A percentile compares a stretch with the other conserved stretches of the same genome.
These are phyloP conservation scores for Trichosanthes cucumerina DNA, from an alignment of 306 rosid genomes.

Conservation along the genomic window DNA sequence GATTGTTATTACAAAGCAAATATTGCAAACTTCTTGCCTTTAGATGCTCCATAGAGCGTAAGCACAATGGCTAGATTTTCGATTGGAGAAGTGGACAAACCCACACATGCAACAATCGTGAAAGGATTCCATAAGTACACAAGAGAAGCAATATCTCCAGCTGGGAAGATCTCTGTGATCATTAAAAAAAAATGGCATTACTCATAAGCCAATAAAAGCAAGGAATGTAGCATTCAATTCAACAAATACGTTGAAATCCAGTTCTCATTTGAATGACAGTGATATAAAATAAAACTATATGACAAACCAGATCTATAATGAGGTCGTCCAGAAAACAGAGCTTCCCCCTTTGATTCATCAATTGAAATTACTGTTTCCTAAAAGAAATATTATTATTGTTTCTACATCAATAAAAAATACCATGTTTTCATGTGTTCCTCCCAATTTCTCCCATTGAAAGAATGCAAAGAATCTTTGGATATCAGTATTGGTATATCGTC, in stretches of 20 bases:
- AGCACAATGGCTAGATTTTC: conserved; percentile 35
- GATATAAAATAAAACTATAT: background rate
- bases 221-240: background rate
- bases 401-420: background rate
- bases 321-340: background rate
- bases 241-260: background rate
- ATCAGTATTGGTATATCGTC: background rate
- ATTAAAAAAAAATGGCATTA: conserved; percentile 9
- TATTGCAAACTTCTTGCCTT: conserved; percentile 23
- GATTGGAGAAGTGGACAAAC: conserved; percentile 46
- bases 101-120: conserved; percentile 46
- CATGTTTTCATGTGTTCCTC: background rate
- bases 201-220: conserved; percentile 10
- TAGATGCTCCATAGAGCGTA: conserved; percentile 42
- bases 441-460: background rate
- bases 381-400: background rate
- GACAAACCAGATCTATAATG: background rate
- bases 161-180: conserved; percentile 29
- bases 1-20: background rate
- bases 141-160: conserved; percentile 48
- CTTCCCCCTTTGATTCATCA: background rate
- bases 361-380: background rate
- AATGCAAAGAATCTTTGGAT: background rate
- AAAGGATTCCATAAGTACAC: conserved; percentile 50
- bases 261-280: background rate